A percentile compares a stretch with the other conserved stretches of the same genome.
phyloP scores from a whole-genome alignment of 1,139 yeast genomes.

The Lodderomyces parapsilosis region DNA sequence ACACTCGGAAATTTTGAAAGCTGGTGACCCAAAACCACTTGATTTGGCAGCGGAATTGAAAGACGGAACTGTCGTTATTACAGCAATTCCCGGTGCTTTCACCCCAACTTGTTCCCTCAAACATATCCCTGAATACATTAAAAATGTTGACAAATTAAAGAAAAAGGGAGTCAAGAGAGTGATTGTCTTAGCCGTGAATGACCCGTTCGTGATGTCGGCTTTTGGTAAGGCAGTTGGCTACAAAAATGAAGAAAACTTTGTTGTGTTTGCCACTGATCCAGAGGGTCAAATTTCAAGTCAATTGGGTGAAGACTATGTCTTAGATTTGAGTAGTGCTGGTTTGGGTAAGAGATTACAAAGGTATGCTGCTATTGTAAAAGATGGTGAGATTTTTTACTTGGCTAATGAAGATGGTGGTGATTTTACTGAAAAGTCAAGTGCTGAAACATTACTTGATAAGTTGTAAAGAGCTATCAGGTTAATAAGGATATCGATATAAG shows the following conservation, averaged over 20 bases:
- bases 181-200: conserved; percentile 74
- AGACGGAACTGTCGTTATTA: conserved; percentile 62
- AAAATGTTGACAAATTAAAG: conserved; percentile 50
- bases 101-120: conserved; percentile 84
- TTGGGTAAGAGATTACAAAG: conserved; percentile 68
- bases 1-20: conserved; percentile 42
- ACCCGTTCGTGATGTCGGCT: conserved; percentile 76
- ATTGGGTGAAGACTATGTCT: conserved; percentile 54
- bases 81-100: conserved; percentile 90
- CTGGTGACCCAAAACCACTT: conserved; percentile 53
- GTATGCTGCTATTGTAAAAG: conserved; percentile 64
- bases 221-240: conserved; percentile 76
- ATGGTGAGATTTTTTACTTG: conserved; percentile 63
- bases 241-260: conserved; percentile 43
- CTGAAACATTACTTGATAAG: conserved; percentile 48
- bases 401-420: conserved; percentile 62
- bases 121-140: conserved; percentile 77
- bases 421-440: conserved; percentile 60
- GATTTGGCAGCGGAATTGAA: conserved; percentile 49
- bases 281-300: conserved; percentile 48
- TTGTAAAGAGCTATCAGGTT: conserved; percentile 13
- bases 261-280: conserved; percentile 75
- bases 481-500: too few species aligned
- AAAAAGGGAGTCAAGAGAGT: conserved; percentile 71
- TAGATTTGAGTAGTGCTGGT: conserved; percentile 55